Evolutionary conservation across 2,329 filamentous ascomycete genomes (phyloP), one percentile per base, ranked within the genome.

Genomic region (Paecilomyces variotii): DNA sequence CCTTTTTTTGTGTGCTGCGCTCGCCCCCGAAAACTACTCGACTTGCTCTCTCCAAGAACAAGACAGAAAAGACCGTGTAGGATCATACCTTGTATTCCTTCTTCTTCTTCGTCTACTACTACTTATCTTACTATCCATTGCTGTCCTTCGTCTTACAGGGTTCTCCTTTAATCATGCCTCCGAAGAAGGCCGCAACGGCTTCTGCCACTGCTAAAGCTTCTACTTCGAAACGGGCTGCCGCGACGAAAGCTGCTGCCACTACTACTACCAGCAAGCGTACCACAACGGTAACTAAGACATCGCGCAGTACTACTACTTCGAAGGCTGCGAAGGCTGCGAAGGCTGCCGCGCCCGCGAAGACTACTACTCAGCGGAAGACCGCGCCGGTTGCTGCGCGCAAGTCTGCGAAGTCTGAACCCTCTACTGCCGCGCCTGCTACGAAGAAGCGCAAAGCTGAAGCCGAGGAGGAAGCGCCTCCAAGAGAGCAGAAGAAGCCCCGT

Each of bases 371-470:
- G 51, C 56, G 65, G 51, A 61, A 64, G 51, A 59, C 68, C 19
- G 57, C 63, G 14, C 52, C 60, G 26, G 63, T 55, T 26, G 57
- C 60, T 24, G 59, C 63, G 19, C 56, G 63, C 7, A 54, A 64
- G 1, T 55, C 64, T 53, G 58, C 64, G 35, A 10, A 53, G 34
- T 24, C 59, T 28, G 53, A 63, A 5, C 59, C 62, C 28, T 27
- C 56, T n/a, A 28, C 32, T 54, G 53, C 58, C 27, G 50, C 63
- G 56, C 28, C 63, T 7, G 63, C 63, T 55, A 62, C 64, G 4
- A 69, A 67, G 61, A 75, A 74, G 65, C 72, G 72, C 62, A 74
- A 73, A 62, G 71, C 69, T 26, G 68, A 68, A 19, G 62, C 58
- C 27, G 63, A 62, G 12, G 66, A 71, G 27, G 68, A 68, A 55